These are phyloP conservation scores for Mycena haematopus DNA, from an alignment of 768 basidiomycete species.

Conservation along the genomic window DNA sequence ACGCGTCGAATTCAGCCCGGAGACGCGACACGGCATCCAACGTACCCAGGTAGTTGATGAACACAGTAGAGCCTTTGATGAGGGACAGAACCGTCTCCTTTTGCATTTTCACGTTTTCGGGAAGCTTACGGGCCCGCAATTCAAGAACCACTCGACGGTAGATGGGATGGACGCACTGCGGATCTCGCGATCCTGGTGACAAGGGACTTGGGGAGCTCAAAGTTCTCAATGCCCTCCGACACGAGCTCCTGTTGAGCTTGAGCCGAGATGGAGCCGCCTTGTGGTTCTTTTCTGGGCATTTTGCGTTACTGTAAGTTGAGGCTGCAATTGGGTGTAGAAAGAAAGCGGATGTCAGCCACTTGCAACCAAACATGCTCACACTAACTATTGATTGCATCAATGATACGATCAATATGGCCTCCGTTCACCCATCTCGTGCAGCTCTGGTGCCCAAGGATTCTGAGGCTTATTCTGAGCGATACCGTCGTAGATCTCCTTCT, in stretches of 20 bases:
- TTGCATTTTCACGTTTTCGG: slow-evolving; percentile 84
- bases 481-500: slow-evolving; percentile 53
- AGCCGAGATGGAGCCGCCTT: slow-evolving; percentile 62
- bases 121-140: slow-evolving; percentile 57
- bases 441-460: slow-evolving; percentile 63
- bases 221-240: slow-evolving; percentile 88
- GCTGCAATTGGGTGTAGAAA: too few species aligned
- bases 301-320: too few species aligned
- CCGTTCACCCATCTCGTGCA: slow-evolving; percentile 76
- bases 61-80: slow-evolving; percentile 90
- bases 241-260: slow-evolving; percentile 82
- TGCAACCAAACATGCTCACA: too few species aligned
- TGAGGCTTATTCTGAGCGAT: slow-evolving; percentile 29
- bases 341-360: neutral
- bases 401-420: slow-evolving; percentile 56
- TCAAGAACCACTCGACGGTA: neutral
- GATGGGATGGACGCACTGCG: slow-evolving; percentile 57
- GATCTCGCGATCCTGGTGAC: slow-evolving; percentile 88
- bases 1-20: slow-evolving; percentile 19
- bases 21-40: slow-evolving; percentile 27
- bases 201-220: slow-evolving; percentile 83
- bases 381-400: neutral
- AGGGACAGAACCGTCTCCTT: slow-evolving; percentile 89
- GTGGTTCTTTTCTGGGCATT: slow-evolving; percentile 77
- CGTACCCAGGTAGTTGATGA: slow-evolving; percentile 92